Percentiles rank a stretch among this genome's conserved stretches.
Evolutionary conservation across 257 asterid genomes (phyloP).

Genomic region (Nicotiana undulata): DNA sequence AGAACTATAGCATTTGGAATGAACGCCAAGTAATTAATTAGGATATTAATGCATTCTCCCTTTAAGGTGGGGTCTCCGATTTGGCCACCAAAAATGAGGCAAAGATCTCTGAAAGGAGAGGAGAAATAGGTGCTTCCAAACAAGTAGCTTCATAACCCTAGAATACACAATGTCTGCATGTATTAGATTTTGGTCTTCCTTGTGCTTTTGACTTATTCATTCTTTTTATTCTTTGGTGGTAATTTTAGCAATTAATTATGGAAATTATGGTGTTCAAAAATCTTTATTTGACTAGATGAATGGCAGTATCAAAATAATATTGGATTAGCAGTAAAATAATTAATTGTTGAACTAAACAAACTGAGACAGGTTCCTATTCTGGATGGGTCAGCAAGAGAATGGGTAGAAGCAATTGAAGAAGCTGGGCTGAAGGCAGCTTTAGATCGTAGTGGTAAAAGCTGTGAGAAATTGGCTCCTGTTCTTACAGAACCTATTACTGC

Average conservation of each 20-base stretch:
- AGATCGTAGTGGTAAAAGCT: constrained; percentile 44
- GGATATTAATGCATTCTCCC: background rate
- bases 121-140: background rate
- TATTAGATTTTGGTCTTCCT: background rate
- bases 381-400: constrained; percentile 92
- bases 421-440: constrained; percentile 67
- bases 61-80: background rate
- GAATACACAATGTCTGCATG: background rate
- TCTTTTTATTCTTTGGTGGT: background rate
- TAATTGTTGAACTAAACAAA: constrained; percentile 5
- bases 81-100: background rate
- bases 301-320: background rate
- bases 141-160: background rate
- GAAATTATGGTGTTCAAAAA: background rate
- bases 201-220: background rate
- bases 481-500: constrained; percentile 57
- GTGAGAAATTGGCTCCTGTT: constrained; percentile 65
- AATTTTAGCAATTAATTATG: background rate
- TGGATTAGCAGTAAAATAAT: background rate
- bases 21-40: too few species aligned
- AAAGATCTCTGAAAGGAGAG: background rate
- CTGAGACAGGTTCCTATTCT: constrained; percentile 77
- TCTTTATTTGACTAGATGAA: background rate
- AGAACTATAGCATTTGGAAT: too few species aligned
- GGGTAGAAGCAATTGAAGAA: constrained; percentile 74